Evolutionary conservation across 2,329 filamentous ascomycete species (phyloP), one percentile per base, ranked within the genome.

Genomic region (Dactylellina haptotyla): DNA sequence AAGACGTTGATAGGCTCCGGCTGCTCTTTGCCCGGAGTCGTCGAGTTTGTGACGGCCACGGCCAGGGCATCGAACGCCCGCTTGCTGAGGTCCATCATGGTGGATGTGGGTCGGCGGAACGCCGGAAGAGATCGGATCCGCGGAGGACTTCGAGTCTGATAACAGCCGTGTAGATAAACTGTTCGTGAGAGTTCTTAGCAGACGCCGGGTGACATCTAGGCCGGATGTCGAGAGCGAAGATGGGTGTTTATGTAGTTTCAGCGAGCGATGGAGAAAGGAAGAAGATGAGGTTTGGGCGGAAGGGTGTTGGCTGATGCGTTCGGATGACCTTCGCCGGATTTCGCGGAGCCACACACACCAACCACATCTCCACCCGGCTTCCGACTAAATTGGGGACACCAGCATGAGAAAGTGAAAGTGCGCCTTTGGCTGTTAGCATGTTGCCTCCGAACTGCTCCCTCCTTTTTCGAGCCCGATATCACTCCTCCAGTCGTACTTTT

Each of bases 1-100:
- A 74, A 46, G 25, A 74, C 63, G 61, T 74, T 74, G 53, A 65
- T 46, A 8, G 67, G 53, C 23, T 72, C 70, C 10, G 70, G 62
- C 25, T 67, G 57, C 16, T 71, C 62, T 39, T 62, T 63, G 2
- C 48, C 48, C 9, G 70, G 57, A 8, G 43, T 48, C 16, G 59
- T 58, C 4, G 59, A 62, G 45, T 50, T 46, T 37, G 50, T 65
- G 54, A 72, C 61, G 20, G 59, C 59, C 16, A 48, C 25, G 10
- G 53, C 53, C 26, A 72, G 41, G 53, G 50, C 58, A 30, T 72
- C 59, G 43, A 65, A 56, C 20, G 59, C 59, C 67, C 67, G 51
- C 37, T 58, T 59, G 28, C 53, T 45, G 43, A 61, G 53, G 25
- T 65, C 67, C 51, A 72, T 51, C 51, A 72, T 72, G 8, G 5